Evolutionary conservation across 208 protist genomes (phyloP).

Genomic region (Trypanosoma mega): DNA sequence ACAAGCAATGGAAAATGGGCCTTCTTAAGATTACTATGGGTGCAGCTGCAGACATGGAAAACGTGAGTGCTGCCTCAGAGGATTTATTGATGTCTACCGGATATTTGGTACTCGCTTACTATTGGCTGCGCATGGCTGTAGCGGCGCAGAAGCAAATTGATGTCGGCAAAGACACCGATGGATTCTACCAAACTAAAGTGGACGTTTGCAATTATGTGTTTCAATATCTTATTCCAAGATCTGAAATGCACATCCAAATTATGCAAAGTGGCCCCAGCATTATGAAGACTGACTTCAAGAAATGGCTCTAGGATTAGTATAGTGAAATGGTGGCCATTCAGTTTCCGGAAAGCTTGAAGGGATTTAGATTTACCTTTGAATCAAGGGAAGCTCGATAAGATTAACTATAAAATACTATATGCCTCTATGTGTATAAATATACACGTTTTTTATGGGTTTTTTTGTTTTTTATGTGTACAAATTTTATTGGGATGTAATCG

Average conservation of each 20-base stretch:
- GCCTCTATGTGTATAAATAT: too few relatives aligned
- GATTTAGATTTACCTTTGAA: too few relatives aligned
- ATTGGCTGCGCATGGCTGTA: constrained; percentile 87
- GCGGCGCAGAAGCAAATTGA: constrained; percentile 62
- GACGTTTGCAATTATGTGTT: constrained; percentile 79
- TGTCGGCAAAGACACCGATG: constrained; percentile 52
- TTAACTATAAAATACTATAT: too few relatives aligned
- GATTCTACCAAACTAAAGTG: constrained; percentile 84
- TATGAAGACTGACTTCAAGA: constrained; percentile 46
- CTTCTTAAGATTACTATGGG: constrained; percentile 47
- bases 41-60: constrained; percentile 45
- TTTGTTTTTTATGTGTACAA: too few relatives aligned
- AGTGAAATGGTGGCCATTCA: neutral
- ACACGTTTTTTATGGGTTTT: too few relatives aligned
- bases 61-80: constrained; percentile 47
- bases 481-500: too few relatives aligned
- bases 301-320: constrained; percentile 48
- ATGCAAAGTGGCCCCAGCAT: constrained; percentile 44
- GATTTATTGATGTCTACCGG: constrained; percentile 84
- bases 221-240: constrained; percentile 59
- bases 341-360: too few relatives aligned
- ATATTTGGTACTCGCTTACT: constrained; percentile 75
- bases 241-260: constrained; percentile 50
- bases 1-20: constrained; percentile 64
- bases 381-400: too few relatives aligned